A percentile compares a stretch with the other conserved stretches of the same genome.
phyloP scores from a whole-genome alignment of 228 moss, liverwort and hornwort genomes.

The Sphagnum magellanicum region DNA sequence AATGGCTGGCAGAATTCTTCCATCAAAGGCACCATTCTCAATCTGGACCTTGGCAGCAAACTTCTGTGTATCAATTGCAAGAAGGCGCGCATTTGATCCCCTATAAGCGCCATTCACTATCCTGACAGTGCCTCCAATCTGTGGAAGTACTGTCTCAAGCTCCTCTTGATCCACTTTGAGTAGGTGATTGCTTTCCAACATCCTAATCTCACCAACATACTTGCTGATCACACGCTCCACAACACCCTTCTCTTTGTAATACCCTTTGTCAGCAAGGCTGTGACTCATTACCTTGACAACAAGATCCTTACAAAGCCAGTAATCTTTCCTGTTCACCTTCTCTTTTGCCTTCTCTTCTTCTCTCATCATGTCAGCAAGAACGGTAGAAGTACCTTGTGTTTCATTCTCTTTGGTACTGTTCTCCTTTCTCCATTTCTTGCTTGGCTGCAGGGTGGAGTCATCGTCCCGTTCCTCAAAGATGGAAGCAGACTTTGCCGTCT shows the following conservation, averaged over 20 bases:
- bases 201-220: conserved; percentile 81
- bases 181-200: conserved; percentile 70
- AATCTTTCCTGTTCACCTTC: conserved; percentile 67
- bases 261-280: conserved; percentile 45
- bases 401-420: conserved; percentile 9
- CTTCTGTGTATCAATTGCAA: conserved; percentile 56
- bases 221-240: conserved; percentile 62
- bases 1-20: conserved; percentile 47
- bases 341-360: conserved; percentile 84
- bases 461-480: conserved; percentile 27
- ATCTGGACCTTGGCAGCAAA: conserved; percentile 66
- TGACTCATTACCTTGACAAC: conserved; percentile 91
- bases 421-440: not conserved
- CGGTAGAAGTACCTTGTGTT: conserved; percentile 24
- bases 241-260: conserved; percentile 83
- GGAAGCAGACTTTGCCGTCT: conserved; percentile 10
- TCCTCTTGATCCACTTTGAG: conserved; percentile 94
- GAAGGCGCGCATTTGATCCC: conserved; percentile 53
- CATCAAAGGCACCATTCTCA: conserved; percentile 76
- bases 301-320: conserved; percentile 88
- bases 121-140: conserved; percentile 58
- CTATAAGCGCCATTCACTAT: conserved; percentile 87
- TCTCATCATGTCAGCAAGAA: conserved; percentile 68
- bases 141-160: conserved; percentile 79
- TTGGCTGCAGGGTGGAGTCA: not conserved